Conservation (phyloP, 2,329 filamentous ascomycete genomes). For the Pseudogymnoascus sp. region DNA sequence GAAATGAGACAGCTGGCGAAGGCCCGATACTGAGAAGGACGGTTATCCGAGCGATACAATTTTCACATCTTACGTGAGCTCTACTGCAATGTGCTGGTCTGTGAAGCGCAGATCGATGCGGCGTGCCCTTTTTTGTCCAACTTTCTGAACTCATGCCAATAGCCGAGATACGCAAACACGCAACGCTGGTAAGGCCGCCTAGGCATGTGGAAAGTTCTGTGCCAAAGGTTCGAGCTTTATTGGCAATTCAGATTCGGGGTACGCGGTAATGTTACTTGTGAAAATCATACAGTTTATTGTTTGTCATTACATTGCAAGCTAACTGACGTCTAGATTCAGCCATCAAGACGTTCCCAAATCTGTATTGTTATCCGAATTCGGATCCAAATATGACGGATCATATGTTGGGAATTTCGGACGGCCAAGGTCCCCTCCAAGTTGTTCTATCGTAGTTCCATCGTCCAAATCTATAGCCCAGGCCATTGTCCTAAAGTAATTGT, state of each 20-base stretch:
- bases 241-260: background rate
- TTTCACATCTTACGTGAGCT: background rate
- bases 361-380: background rate
- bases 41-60: background rate
- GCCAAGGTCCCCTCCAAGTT: constrained; percentile 6
- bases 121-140: background rate
- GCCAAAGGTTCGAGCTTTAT: background rate
- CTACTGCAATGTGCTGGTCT: background rate
- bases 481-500: background rate
- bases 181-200: background rate
- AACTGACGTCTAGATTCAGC: background rate
- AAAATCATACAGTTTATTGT: background rate
- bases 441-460: constrained; percentile 11
- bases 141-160: background rate
- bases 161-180: background rate
- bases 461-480: constrained; percentile 11
- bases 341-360: background rate
- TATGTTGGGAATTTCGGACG: background rate
- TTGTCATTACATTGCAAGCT: background rate
- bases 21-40: background rate
- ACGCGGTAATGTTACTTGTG: background rate
- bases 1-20: background rate
- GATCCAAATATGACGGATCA: background rate
- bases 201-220: background rate
- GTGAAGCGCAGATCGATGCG: background rate